Percentiles rank a stretch among this genome's conserved stretches.
These are phyloP conservation scores for Hypomyces rosellus DNA, from an alignment of 2,329 filamentous ascomycete genomes.

Conservation along the genomic window DNA sequence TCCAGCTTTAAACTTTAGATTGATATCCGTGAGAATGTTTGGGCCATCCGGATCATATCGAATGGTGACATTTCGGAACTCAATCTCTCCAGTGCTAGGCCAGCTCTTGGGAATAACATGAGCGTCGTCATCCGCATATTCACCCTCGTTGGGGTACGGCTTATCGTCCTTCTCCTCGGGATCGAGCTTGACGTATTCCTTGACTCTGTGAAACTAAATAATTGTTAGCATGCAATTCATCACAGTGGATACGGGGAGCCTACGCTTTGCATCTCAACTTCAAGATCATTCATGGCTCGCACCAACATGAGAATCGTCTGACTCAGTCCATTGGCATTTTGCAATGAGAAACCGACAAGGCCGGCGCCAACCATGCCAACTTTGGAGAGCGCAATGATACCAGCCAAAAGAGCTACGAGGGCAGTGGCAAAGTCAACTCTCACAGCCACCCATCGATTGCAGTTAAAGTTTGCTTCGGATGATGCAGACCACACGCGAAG, in stretches of 20 bases:
- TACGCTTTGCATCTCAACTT: slow-evolving; percentile 51
- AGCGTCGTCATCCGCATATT: slow-evolving; percentile 34
- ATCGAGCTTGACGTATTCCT: slow-evolving; percentile 41
- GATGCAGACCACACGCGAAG: slow-evolving; percentile 41
- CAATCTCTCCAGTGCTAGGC: slow-evolving; percentile 42
- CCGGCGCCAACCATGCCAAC: slow-evolving; percentile 42
- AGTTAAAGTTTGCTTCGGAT: slow-evolving; percentile 46
- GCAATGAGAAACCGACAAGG: slow-evolving; percentile 50
- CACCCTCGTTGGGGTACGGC: slow-evolving; percentile 31
- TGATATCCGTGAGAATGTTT: slow-evolving; percentile 45
- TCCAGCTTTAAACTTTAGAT: slow-evolving; percentile 53
- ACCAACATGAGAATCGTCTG: slow-evolving; percentile 46
- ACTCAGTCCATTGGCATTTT: slow-evolving; percentile 49
- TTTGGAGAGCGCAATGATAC: slow-evolving; percentile 45
- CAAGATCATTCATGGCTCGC: slow-evolving; percentile 49
- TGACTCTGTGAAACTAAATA: slow-evolving; percentile 41
- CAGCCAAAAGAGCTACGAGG: slow-evolving; percentile 44
- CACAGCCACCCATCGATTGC: slow-evolving; percentile 52
- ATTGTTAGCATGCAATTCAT: slow-evolving; percentile 4
- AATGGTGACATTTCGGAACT: slow-evolving; percentile 46
- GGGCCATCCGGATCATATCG: slow-evolving; percentile 40
- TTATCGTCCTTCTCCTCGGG: slow-evolving; percentile 39
- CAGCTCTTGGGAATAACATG: slow-evolving; percentile 36
- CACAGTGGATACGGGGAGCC: slow-evolving; percentile 13
- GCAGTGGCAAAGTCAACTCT: slow-evolving; percentile 50